Conservation (phyloP, 306 rosid genomes). For the Alnus rubra region DNA sequence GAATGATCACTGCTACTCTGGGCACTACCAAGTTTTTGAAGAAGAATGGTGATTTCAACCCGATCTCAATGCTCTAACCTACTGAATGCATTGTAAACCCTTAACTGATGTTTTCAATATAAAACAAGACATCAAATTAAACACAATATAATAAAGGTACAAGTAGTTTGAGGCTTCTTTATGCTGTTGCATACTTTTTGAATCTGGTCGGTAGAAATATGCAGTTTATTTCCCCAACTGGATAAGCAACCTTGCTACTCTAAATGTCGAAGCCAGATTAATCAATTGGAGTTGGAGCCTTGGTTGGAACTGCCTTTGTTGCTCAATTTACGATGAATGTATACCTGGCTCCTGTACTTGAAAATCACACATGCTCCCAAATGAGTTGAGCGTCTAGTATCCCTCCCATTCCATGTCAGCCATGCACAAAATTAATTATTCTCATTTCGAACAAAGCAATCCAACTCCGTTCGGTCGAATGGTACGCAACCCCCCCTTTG, state of each 20-base stretch:
- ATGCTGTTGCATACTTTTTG: background rate
- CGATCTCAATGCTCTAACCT: no score
- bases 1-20: background rate
- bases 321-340: background rate
- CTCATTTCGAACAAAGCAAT: background rate
- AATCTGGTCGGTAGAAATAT: background rate
- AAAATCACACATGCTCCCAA: background rate
- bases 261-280: background rate
- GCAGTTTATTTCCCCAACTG: background rate
- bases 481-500: background rate
- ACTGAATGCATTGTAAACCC: no score
- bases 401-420: background rate
- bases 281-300: background rate
- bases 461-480: background rate
- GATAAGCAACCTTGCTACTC: background rate
- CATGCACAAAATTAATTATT: background rate
- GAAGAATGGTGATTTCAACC: background rate
- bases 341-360: background rate
- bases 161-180: no score
- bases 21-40: background rate
- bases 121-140: no score
- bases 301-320: background rate
- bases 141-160: no score
- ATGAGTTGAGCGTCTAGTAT: background rate
- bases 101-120: no score